phyloP scores from a whole-genome alignment of 1,284 basidiomycete species.

The Tetrapyrgos nigripes region DNA sequence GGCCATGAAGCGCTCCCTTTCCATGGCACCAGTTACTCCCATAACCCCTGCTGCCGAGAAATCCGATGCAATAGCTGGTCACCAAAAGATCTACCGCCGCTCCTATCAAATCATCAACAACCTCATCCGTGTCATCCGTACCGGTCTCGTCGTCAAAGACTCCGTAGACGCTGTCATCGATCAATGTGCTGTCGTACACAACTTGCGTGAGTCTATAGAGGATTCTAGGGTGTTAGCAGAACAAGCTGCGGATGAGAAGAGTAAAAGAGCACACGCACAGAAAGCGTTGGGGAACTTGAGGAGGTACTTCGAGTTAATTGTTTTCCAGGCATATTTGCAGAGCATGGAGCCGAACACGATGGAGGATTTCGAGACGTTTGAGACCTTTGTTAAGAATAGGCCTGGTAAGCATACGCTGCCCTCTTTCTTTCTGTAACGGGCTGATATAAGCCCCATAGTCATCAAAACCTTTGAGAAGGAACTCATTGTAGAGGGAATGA shows the following conservation, averaged over 20 bases:
- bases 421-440: background rate
- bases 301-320: conserved; percentile 90
- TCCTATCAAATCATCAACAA: conserved; percentile 86
- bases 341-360: conserved; percentile 86
- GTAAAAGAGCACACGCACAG: conserved; percentile 70
- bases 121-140: conserved; percentile 91
- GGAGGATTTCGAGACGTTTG: conserved; percentile 79
- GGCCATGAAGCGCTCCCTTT: conserved; percentile 34
- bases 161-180: conserved; percentile 94
- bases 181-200: conserved; percentile 84
- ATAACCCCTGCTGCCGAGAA: conserved; percentile 36
- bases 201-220: conserved; percentile 91
- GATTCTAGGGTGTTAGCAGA: conserved; percentile 78
- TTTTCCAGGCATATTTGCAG: conserved; percentile 95
- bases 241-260: conserved; percentile 75
- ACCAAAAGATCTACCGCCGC: conserved; percentile 43
- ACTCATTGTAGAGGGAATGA: conserved; percentile 78
- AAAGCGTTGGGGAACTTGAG: conserved; percentile 83
- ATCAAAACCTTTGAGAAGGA: conserved; percentile 97
- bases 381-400: conserved; percentile 80
- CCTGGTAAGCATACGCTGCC: conserved; percentile 62
- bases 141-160: conserved; percentile 88
- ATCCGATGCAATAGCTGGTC: conserved; percentile 33
- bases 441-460: conserved; percentile 51
- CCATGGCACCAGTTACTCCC: conserved; percentile 29